Evolutionary conservation across 768 basidiomycete genomes (phyloP).

Genomic region (Dacryopinax primogenitus): DNA sequence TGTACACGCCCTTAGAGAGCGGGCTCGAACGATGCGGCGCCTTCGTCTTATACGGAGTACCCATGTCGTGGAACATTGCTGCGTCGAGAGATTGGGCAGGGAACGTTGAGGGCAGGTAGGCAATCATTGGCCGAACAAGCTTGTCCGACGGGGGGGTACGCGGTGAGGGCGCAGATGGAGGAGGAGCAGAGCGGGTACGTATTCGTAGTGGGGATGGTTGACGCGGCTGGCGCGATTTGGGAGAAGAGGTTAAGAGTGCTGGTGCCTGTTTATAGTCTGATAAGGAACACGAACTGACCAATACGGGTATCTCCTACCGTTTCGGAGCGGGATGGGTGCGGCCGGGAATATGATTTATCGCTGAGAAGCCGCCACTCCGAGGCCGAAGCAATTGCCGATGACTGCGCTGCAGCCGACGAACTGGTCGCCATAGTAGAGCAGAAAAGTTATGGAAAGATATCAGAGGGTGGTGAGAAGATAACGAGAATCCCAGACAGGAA

Average conservation of each 20-base stretch:
- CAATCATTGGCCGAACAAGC: background rate
- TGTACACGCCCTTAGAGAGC: background rate
- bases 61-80: background rate
- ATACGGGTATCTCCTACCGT: background rate
- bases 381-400: background rate
- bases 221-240: background rate
- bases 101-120: background rate
- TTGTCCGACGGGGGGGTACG: background rate
- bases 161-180: background rate
- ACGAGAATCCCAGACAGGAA: background rate
- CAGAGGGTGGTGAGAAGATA: background rate
- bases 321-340: background rate
- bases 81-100: background rate
- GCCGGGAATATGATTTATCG: background rate
- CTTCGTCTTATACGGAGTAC: background rate
- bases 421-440: conserved; percentile 6
- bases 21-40: background rate
- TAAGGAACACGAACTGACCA: background rate
- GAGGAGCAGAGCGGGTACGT: background rate
- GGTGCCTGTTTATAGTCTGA: background rate
- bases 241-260: background rate
- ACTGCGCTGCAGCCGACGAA: background rate
- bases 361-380: conserved; percentile 6
- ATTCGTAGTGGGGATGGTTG: conserved; percentile 1
- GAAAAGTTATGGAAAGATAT: background rate